Evolutionary conservation across 2,329 filamentous ascomycete species (phyloP).

Genomic region (Aspergillus ruber): DNA sequence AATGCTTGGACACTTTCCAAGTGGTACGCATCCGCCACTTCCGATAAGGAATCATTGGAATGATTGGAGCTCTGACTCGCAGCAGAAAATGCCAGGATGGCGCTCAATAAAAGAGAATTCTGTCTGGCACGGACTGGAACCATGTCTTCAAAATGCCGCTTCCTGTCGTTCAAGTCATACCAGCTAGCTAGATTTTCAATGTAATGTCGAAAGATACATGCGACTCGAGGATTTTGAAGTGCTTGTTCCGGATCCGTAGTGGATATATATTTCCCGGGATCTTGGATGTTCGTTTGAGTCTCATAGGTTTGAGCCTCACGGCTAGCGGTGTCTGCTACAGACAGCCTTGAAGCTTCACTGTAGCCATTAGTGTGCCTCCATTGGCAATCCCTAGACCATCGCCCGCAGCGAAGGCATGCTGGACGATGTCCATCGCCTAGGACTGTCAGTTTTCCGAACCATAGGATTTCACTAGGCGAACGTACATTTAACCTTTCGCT

Average conservation of each 20-base stretch:
- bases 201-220: conserved; percentile 36
- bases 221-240: conserved; percentile 4
- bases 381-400: conserved; percentile 1
- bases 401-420: conserved; percentile 1
- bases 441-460: not conserved
- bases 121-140: conserved; percentile 35
- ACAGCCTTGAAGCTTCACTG: not conserved
- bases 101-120: conserved; percentile 39
- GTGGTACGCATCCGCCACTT: conserved; percentile 37
- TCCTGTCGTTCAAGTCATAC: conserved; percentile 44
- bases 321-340: not conserved
- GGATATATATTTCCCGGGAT: conserved; percentile 3
- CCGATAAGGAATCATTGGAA: conserved; percentile 11
- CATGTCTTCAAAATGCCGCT: conserved; percentile 27
- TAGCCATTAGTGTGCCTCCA: not conserved
- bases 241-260: conserved; percentile 5
- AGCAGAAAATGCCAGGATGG: conserved; percentile 42
- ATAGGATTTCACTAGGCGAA: not conserved
- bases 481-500: conserved; percentile 5
- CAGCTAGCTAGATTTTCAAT: conserved; percentile 34
- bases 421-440: conserved; percentile 6
- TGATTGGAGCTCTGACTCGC: conserved; percentile 30
- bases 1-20: conserved; percentile 34
- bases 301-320: no score
- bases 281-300: not conserved